Evolutionary conservation across 1,139 yeast species (phyloP), one percentile per base, ranked within the genome.

Genomic region (Yamadazyma conglobata): DNA sequence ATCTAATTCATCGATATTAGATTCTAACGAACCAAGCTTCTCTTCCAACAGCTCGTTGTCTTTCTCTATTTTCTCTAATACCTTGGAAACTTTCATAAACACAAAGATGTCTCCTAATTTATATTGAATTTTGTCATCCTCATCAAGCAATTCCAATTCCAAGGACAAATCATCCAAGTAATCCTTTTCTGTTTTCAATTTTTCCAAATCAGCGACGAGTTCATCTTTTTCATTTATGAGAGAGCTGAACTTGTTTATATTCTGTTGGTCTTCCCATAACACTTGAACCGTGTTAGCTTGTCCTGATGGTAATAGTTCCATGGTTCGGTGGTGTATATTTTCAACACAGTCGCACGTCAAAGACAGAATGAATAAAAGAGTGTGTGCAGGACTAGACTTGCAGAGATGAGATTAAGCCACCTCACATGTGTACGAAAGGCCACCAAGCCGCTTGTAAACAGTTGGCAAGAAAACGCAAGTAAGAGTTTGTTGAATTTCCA

Each of bases 111-210:
- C 95, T 7, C 96, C 96, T 12, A 83, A 53, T 39, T 77, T 77
- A 52, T 79, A 79, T 40, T 74, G 77, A n/a, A 78, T 59, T 37
- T 70, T 62, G 28, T 81, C 89, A 37, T 79, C 88, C 44, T 82
- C 91, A 53, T 84, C 97, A 20, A 87, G 61, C 26, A 91, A 70
- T 56, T 91, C 97, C 30, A 91, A 67, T 51, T 91, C 98, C 53
- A 86, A 54, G 8, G 85, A 66, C 26, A 88, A 79, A 50, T 91
- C 98, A 44, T 87, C 96, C 24, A 89, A 63, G 49, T 86, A 87
- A 50, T 89, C 97, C 48, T 86, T 85, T 48, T 88, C 96, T 34
- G 75, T 72, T 44, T 71, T 66, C 39, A 70, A 65, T 34, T 62
- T 60, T 20, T 63, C 60, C 27, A 85, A 63, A 29, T 67, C 67